Evolutionary conservation across 1,139 yeast genomes (phyloP), one percentile per base, ranked within the genome.

Genomic region (Arxiozyma bovina): DNA sequence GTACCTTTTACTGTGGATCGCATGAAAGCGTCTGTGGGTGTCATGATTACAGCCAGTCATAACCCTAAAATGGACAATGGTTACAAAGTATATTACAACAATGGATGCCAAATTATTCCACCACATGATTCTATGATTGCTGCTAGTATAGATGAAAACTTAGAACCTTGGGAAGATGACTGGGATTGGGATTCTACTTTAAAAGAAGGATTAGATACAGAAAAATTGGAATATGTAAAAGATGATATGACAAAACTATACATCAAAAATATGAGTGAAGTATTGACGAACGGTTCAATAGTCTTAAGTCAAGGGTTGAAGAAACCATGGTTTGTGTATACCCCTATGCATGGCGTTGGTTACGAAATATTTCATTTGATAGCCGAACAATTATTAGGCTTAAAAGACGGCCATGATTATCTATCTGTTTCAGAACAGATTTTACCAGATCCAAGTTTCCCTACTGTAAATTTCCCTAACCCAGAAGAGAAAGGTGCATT

Each of bases 341-440:
- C 98, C 0, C 96, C 98, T 18, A 83, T 93, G 84, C 98, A 93
- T 69, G 99, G 98, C 2, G 96, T 91, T 15, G 98, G 99, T 0
- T 71, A 76, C 46, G 81, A 79, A 54, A 67, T 74, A 1, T 70
- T 74, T 65, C 68, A 45, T 51, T 67, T 57, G 62, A 63, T 70
- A 44, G 60, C 64, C 51, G 48, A 66, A 61, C 34, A 67, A 56
- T 53, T 60, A 51, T 53, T 69, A 54, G 49, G 63, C 61, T 40
- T 75, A 34, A 50, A 57, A 9, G 71, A 66, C 23, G 59, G 66
- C 5, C 59, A 67, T 48, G 68, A 67, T 9, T 68, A 69, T 45
- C 67, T 81, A 40, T 70, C 73, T 2, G 73, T 74, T 6, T 48
- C 55, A 1, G 80, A 81, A 60, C 99, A 93, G 67, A 75, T 76